Conservation (phyloP, 2,329 filamentous ascomycete species). For the Onygenales sp. region DNA sequence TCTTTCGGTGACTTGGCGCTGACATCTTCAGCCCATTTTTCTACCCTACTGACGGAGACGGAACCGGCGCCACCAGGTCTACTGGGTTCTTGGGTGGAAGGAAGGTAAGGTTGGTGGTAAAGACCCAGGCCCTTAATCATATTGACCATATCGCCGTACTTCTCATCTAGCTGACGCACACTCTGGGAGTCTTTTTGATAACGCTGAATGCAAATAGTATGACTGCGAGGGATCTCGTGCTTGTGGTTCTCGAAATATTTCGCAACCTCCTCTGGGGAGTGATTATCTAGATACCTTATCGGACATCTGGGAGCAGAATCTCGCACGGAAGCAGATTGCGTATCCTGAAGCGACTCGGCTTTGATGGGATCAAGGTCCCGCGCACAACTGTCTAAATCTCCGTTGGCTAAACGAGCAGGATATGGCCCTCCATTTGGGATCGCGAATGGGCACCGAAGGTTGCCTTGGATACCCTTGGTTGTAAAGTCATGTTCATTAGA, state of each 20-base stretch:
- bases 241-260: constrained; percentile 93
- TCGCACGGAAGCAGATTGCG: constrained; percentile 34
- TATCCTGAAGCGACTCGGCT: constrained; percentile 35
- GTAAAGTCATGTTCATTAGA: constrained; percentile 85
- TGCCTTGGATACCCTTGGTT: constrained; percentile 69
- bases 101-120: constrained; percentile 81
- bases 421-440: constrained; percentile 31
- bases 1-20: constrained; percentile 44
- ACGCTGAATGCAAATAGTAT: constrained; percentile 81
- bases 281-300: constrained; percentile 85
- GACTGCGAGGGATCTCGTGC: constrained; percentile 85
- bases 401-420: constrained; percentile 29
- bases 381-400: constrained; percentile 30
- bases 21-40: constrained; percentile 77
- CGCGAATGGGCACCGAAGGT: constrained; percentile 72
- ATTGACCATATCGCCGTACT: constrained; percentile 82
- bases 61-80: constrained; percentile 21
- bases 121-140: constrained; percentile 89
- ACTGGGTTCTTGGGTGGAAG: constrained; percentile 43
- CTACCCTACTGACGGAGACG: constrained; percentile 60
- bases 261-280: constrained; percentile 86
- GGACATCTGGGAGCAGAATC: constrained; percentile 63
- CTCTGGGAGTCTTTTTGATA: constrained; percentile 82
- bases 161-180: constrained; percentile 80
- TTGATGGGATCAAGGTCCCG: constrained; percentile 51